Evolutionary conservation across 2,329 filamentous ascomycete genomes (phyloP), one percentile per base, ranked within the genome.

Genomic region (Sporothrix globosa): DNA sequence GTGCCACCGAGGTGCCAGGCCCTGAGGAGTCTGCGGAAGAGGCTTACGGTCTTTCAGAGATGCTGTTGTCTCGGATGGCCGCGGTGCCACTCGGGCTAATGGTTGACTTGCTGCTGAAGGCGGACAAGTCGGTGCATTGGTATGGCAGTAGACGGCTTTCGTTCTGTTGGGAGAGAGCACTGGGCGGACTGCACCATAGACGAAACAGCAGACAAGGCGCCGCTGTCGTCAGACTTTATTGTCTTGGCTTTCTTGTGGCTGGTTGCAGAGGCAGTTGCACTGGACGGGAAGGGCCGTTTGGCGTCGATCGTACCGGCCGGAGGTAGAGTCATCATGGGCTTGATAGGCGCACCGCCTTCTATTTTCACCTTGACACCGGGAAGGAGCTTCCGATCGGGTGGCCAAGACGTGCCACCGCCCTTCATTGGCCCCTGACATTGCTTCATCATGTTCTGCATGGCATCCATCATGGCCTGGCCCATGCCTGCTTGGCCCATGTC

Each of bases 401-500:
- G 14, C 2, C 14, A 3, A 48, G 5, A 6, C 13, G 2, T 44
- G 9, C n/a, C 17, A 4, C 24, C 27, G 14, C 17, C 17, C 24
- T 11, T 7, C 13, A 34, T 13, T 24, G 13, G 48, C 19, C 3
- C 9, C 13, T 21, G 41, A 14, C 41, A 30, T 63, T 61, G 34
- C 34, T 30, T 63, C 24, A 39, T 52, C 61, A 52, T 66, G 61
- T 48, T 11, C n/a, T 46, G 17, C 61, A 52, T 52, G 46, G 24
- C 27, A 19, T 10, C 24, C 19, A 41, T 41, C 34, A 56, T 56
- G 27, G 30, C 56, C 2, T 34, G 9, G 10, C 24, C 61, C 46
- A 52, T 54, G 17, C 46, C 48, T 4, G 48, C 7, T 21, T 58
- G 30, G 1, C 17, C 30, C 44, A 50, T 52, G 13, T 21, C 46